These are phyloP conservation scores for Irpex sp. DNA, from an alignment of 1,284 basidiomycete genomes.

Conservation along the genomic window DNA sequence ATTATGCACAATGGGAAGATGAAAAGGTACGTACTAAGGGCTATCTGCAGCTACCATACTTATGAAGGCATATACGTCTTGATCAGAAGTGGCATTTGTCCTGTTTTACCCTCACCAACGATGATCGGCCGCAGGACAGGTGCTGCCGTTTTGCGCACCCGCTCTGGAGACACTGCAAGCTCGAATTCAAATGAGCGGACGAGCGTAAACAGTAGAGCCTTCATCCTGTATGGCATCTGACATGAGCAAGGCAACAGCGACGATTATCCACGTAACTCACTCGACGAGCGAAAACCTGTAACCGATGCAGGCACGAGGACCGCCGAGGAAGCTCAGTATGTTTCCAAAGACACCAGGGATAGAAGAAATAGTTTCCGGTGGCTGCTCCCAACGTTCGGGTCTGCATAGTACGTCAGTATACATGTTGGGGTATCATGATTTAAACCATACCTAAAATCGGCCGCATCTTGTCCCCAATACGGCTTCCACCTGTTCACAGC, in stretches of 20 bases:
- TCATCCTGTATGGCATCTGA: conserved; percentile 35
- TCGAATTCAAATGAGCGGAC: conserved; percentile 56
- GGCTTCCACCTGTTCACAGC: conserved; percentile 41
- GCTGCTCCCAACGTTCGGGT: conserved; percentile 57
- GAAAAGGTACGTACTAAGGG: too few species aligned
- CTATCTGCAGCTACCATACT: too few species aligned
- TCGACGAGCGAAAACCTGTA: conserved; percentile 70
- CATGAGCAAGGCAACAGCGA: neutral
- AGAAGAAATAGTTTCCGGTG: conserved; percentile 38
- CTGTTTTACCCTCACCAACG: conserved; percentile 3
- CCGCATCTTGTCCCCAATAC: conserved; percentile 55
- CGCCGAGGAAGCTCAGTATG: conserved; percentile 57
- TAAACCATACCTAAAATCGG: conserved; percentile 41
- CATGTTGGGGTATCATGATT: neutral
- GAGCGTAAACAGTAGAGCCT: conserved; percentile 54
- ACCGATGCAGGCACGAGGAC: conserved; percentile 62
- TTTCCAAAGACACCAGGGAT: conserved; percentile 62
- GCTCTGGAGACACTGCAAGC: conserved; percentile 37
- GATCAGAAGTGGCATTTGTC: conserved; percentile 21
- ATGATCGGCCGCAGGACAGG: conserved; percentile 20
- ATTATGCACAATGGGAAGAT: too few species aligned
- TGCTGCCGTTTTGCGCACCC: conserved; percentile 16
- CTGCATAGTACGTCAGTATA: conserved; percentile 21
- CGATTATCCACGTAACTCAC: conserved; percentile 28
- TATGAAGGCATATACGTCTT: conserved; percentile 13